Conservation (phyloP, 352 stramenopile species). For the Globisporangium yorkense region DNA sequence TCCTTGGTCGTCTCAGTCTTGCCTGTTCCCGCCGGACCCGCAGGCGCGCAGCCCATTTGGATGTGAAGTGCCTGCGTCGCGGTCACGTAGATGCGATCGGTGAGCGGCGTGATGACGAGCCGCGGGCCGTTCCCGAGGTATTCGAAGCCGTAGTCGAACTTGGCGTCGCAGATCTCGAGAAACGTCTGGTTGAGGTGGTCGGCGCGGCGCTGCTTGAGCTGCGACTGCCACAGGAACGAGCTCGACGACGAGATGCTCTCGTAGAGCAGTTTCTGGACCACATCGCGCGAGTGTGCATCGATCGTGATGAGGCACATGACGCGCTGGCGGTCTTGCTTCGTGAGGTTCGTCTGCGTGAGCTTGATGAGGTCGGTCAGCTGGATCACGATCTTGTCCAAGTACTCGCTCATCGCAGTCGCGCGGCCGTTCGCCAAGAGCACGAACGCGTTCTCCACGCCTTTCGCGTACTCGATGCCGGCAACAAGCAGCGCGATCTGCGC, state of each 20-base stretch:
- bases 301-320: constrained; percentile 95
- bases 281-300: constrained; percentile 89
- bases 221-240: constrained; percentile 92
- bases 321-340: constrained; percentile 84
- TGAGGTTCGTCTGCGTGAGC: constrained; percentile 81
- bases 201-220: constrained; percentile 82
- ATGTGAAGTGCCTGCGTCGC: constrained; percentile 93
- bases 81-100: constrained; percentile 94
- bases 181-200: constrained; percentile 46
- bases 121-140: constrained; percentile 93
- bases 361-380: constrained; percentile 92
- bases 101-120: constrained; percentile 93
- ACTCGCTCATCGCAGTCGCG: constrained; percentile 76
- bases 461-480: constrained; percentile 86
- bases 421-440: constrained; percentile 61
- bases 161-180: constrained; percentile 89
- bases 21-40: constrained; percentile 84
- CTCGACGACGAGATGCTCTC: constrained; percentile 64
- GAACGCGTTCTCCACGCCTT: constrained; percentile 83
- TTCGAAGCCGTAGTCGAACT: constrained; percentile 93
- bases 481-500: constrained; percentile 91
- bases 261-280: constrained; percentile 89
- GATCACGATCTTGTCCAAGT: constrained; percentile 77
- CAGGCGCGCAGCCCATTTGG: constrained; percentile 93
- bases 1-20: constrained; percentile 97